These are phyloP conservation scores for Trametes maxima DNA, from an alignment of 768 basidiomycete genomes.

Conservation along the genomic window DNA sequence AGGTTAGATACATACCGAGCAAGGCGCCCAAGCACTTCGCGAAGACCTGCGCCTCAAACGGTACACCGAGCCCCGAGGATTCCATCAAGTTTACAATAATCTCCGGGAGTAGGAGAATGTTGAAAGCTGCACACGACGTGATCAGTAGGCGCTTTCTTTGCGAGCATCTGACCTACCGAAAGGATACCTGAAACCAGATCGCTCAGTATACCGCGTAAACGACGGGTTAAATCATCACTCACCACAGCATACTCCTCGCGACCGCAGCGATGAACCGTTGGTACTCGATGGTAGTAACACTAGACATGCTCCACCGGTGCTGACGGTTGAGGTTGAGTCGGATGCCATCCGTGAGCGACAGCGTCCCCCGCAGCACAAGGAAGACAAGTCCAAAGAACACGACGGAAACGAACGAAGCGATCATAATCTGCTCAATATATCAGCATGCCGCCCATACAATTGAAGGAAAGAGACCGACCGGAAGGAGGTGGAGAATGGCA, in stretches of 20 bases:
- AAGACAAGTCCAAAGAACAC: conserved; percentile 63
- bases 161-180: conserved; percentile 45
- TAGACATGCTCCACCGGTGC: conserved; percentile 17
- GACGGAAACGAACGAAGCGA: conserved; percentile 56
- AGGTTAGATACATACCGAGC: conserved; percentile 47
- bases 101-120: conserved; percentile 59
- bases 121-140: conserved; percentile 50
- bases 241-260: conserved; percentile 74
- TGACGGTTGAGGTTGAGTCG: conserved; percentile 48
- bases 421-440: conserved; percentile 48
- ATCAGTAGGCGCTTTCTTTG: conserved; percentile 8
- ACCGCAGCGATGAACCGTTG: conserved; percentile 63
- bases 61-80: conserved; percentile 51
- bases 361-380: conserved; percentile 59
- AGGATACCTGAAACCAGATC: conserved; percentile 51
- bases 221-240: conserved; percentile 25
- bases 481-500: conserved; percentile 61
- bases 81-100: conserved; percentile 51
- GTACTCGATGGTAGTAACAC: conserved; percentile 47
- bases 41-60: conserved; percentile 50
- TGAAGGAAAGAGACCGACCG: conserved; percentile 44
- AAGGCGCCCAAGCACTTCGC: conserved; percentile 53
- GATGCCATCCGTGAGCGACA: conserved; percentile 52
- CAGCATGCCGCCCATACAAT: not conserved
- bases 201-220: not conserved